Conservation (phyloP, 2,329 filamentous ascomycete species). For the Cladosporium sp. region DNA sequence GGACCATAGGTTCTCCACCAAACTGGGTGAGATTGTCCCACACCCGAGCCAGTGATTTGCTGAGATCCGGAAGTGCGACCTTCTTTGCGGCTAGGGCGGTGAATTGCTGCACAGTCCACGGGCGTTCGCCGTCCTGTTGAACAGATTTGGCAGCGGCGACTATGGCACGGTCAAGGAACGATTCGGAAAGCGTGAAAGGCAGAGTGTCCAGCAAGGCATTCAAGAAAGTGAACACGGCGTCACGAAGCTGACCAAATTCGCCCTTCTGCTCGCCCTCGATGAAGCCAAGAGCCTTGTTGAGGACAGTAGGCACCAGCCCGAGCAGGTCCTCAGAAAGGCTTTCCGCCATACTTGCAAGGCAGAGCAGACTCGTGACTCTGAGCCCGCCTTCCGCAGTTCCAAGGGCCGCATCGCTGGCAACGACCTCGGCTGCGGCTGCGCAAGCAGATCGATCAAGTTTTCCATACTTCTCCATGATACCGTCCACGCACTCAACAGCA, state of each 20-base stretch:
- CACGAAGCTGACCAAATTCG: conserved; percentile 60
- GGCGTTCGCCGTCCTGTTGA: conserved; percentile 13
- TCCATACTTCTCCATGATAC: conserved; percentile 91
- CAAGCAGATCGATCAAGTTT: conserved; percentile 82
- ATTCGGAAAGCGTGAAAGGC: conserved; percentile 81
- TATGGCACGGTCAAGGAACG: conserved; percentile 69
- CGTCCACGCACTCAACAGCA: conserved; percentile 84
- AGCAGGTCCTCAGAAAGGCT: conserved; percentile 84
- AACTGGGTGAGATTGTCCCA: conserved; percentile 57
- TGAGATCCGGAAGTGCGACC: conserved; percentile 71
- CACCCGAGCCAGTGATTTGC: conserved; percentile 67
- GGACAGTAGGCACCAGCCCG: conserved; percentile 70
- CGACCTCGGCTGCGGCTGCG: conserved; percentile 64
- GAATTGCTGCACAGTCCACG: conserved; percentile 44
- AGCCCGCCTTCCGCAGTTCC: conserved; percentile 69
- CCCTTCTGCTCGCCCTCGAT: conserved; percentile 43
- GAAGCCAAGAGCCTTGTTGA: conserved; percentile 68
- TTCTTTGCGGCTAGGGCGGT: conserved; percentile 71
- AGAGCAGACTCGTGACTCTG: conserved; percentile 79
- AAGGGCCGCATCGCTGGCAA: conserved; percentile 72
- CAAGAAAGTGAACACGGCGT: conserved; percentile 77
- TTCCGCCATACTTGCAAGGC: conserved; percentile 83
- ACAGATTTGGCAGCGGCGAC: conserved; percentile 68
- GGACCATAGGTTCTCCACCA: conserved; percentile 31
- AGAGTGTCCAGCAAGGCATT: conserved; percentile 75